phyloP scores from a whole-genome alignment of 2,329 filamentous ascomycete genomes.

The Calcarisporium arbuscula region DNA sequence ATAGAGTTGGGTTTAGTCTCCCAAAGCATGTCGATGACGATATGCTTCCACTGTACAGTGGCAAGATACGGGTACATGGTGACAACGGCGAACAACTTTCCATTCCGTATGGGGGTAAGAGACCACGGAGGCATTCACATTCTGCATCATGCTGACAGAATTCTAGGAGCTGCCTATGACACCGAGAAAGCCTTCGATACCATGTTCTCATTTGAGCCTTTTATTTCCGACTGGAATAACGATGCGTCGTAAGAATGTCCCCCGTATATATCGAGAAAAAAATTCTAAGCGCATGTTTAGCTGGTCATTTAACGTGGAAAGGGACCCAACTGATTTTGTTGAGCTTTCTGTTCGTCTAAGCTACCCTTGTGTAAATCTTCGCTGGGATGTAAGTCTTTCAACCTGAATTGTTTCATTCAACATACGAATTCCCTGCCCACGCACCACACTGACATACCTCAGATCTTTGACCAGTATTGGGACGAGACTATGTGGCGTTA shows the following conservation, averaged over 20 bases:
- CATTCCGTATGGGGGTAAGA: conserved; percentile 34
- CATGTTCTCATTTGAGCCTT: conserved; percentile 26
- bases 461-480: conserved; percentile 34
- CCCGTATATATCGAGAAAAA: no score
- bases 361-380: conserved; percentile 27
- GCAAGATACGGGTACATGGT: conserved; percentile 35
- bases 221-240: conserved; percentile 15
- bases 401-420: not conserved
- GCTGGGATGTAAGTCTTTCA: conserved; percentile 26
- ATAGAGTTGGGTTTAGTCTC: conserved; percentile 22
- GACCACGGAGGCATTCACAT: not conserved
- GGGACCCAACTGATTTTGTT: conserved; percentile 21
- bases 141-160: not conserved
- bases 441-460: conserved; percentile 1
- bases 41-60: conserved; percentile 35
- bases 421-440: not conserved
- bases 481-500: conserved; percentile 34
- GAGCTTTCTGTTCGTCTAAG: conserved; percentile 21
- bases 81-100: conserved; percentile 33
- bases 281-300: conserved; percentile 10
- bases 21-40: conserved; percentile 23
- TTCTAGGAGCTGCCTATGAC: conserved; percentile 27
- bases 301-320: conserved; percentile 26
- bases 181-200: conserved; percentile 31
- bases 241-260: conserved; percentile 18